Evolutionary conservation across 2,329 filamentous ascomycete genomes (phyloP), one percentile per base, ranked within the genome.

Genomic region (Fusarium sp.): DNA sequence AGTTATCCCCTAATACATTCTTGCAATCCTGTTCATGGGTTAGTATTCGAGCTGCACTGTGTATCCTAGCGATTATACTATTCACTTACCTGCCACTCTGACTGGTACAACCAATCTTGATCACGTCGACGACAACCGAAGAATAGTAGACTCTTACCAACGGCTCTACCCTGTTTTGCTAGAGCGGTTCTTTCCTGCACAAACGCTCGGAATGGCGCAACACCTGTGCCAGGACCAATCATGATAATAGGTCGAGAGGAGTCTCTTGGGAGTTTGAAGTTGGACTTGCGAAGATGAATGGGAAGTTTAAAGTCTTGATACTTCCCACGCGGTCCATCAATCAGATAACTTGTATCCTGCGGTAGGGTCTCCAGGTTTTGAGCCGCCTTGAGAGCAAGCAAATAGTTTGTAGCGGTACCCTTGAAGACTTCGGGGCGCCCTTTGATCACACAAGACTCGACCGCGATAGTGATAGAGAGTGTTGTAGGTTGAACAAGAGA

Each of bases 121-220:
- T 24, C 15, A 0, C 15, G 33, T 39, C 33, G 43, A 2, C 52
- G 17, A 2, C 57, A 65, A 6, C 62, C 62, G 22, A 52, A 57
- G 22, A 65, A 65, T 1, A 65, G 17, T 1, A 65, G 5, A 2
- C 0, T 57, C 14, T 46, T 21, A 8, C 62, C 57, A 13, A 65
- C 42, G 5, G 19, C 17, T 17, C 31, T 43, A 1, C 52, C 62
- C 9, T 53, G 26, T 6, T 52, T 31, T 7, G 26, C 24, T 7
- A 51, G 8, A 8, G 34, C 22, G 1, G 40, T 46, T 17, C 46
- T 17, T 2, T 65, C 57, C 1, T 57, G 51, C 4, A 65, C 31
- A n/a, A 65, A 65, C 4, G 36, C 62, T 15, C 57, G 47, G 17
- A 62, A 65, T 1, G 62, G 62, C 3, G 62, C 62, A 6, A 65